Percentiles rank a stretch among this genome's conserved stretches.
These are phyloP conservation scores for Diaporthe aspalathi DNA, from an alignment of 2,329 filamentous ascomycete species.

Conservation along the genomic window DNA sequence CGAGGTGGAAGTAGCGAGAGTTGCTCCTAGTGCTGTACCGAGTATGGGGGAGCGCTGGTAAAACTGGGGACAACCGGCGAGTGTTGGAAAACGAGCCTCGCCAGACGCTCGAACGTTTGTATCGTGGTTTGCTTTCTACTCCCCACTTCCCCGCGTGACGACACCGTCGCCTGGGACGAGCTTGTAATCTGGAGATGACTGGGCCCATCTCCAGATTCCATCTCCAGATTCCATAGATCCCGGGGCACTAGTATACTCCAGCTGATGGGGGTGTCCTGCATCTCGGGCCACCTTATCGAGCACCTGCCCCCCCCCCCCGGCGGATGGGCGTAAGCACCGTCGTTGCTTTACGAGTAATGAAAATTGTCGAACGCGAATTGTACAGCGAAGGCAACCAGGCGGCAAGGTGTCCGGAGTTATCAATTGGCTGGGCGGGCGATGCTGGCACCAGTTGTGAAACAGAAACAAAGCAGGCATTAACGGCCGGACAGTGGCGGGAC, in stretches of 20 bases:
- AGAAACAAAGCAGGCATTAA: conserved; percentile 23
- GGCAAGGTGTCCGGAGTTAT: not conserved
- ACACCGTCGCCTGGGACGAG: not conserved
- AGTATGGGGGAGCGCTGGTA: not conserved
- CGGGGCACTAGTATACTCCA: not conserved
- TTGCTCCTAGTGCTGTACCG: not conserved
- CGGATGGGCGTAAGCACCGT: not conserved
- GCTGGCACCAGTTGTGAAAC: conserved; percentile 5
- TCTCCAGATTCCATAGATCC: conserved; percentile 31
- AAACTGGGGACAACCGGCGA: conserved; percentile 11
- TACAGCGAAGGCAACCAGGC: not conserved
- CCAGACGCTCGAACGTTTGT: conserved; percentile 21
- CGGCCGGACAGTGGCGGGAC: conserved; percentile 11
- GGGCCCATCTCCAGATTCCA: not conserved
- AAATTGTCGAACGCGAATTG: conserved; percentile 4
- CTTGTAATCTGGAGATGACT: conserved; percentile 9
- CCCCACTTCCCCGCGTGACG: conserved; percentile 33
- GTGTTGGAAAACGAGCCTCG: not conserved
- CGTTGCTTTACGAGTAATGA: not conserved
- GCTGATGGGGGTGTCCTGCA: not conserved
- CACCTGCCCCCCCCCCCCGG: not conserved
- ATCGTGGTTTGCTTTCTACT: conserved; percentile 26
- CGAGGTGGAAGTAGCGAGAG: not conserved
- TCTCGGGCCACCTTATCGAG: not conserved
- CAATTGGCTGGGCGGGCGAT: conserved; percentile 2